Percentiles rank a stretch among this genome's conserved stretches.
Conservation (phyloP, 352 stramenopile genomes). For the Pythium phragmitis region DNA sequence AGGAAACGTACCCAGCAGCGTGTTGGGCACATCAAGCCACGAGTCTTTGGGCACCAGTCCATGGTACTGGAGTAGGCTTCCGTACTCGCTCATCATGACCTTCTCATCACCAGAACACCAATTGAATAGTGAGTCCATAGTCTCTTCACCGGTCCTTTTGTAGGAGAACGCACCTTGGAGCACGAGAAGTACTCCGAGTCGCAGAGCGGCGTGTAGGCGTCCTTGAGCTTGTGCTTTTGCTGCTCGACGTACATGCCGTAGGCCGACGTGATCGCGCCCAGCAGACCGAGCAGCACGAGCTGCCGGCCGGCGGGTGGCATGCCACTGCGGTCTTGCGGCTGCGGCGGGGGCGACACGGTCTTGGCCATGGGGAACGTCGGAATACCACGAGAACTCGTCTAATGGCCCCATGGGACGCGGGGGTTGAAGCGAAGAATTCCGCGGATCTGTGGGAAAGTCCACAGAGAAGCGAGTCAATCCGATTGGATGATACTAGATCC, state of each 20-base stretch:
- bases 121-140: not conserved
- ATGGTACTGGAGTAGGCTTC: slow-evolving; percentile 42
- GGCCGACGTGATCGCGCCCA: slow-evolving; percentile 21
- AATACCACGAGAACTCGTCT: not conserved
- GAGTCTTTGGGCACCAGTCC: slow-evolving; percentile 41
- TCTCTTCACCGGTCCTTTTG: not conserved
- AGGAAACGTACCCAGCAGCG: slow-evolving; percentile 34
- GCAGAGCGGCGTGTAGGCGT: slow-evolving; percentile 51
- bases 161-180: slow-evolving; percentile 34
- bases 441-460: slow-evolving; percentile 22
- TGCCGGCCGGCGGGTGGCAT: not conserved
- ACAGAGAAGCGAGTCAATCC: not conserved
- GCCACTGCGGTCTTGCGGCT: not conserved
- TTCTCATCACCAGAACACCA: slow-evolving; percentile 2
- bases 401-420: not conserved
- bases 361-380: not conserved
- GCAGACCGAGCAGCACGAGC: slow-evolving; percentile 25
- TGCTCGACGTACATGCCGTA: slow-evolving; percentile 55
- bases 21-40: slow-evolving; percentile 48
- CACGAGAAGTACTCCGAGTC: slow-evolving; percentile 55
- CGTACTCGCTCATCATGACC: slow-evolving; percentile 60
- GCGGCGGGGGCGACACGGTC: not conserved
- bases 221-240: slow-evolving; percentile 36
- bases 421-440: slow-evolving; percentile 1
- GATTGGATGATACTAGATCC: slow-evolving; percentile 7